phyloP scores from a whole-genome alignment of 768 basidiomycete species.

The Naganishia randhawae region DNA sequence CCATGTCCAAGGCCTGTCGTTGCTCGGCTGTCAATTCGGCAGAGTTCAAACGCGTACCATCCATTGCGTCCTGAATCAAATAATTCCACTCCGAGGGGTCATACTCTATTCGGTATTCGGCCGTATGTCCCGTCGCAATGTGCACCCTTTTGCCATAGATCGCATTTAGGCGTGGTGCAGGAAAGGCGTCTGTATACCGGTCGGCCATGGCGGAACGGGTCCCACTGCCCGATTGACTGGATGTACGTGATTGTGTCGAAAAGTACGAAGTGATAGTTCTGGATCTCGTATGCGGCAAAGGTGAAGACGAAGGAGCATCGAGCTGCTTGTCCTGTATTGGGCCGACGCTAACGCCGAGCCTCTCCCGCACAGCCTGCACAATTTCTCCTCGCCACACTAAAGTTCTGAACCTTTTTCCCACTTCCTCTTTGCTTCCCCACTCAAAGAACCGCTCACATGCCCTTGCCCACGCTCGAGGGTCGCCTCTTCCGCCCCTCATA shows the following conservation, averaged over 20 bases:
- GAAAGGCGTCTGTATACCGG: slow-evolving; percentile 38
- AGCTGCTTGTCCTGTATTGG: slow-evolving; percentile 12
- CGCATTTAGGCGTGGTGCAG: slow-evolving; percentile 55
- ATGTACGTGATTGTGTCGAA: slow-evolving; percentile 52
- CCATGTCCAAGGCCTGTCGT: slow-evolving; percentile 46
- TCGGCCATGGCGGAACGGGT: slow-evolving; percentile 33
- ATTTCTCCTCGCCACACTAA: slow-evolving; percentile 75
- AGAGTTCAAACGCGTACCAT: slow-evolving; percentile 58
- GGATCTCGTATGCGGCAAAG: slow-evolving; percentile 12
- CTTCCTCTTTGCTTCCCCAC: slow-evolving; percentile 80
- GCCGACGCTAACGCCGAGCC: slow-evolving; percentile 54
- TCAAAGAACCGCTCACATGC: slow-evolving; percentile 85
- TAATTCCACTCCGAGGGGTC: slow-evolving; percentile 64
- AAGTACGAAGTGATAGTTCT: slow-evolving; percentile 46
- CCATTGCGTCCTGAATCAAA: slow-evolving; percentile 64
- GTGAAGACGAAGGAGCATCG: slow-evolving; percentile 15
- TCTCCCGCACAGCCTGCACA: slow-evolving; percentile 67
- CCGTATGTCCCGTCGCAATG: slow-evolving; percentile 64
- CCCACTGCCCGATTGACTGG: slow-evolving; percentile 28
- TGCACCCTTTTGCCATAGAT: slow-evolving; percentile 67
- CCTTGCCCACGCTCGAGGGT: slow-evolving; percentile 60
- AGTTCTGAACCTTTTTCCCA: slow-evolving; percentile 77
- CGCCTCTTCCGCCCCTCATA: slow-evolving; percentile 40
- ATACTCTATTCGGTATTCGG: slow-evolving; percentile 78
- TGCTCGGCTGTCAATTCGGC: slow-evolving; percentile 54